Base-by-base conservation (phyloP, 495 filamentous ascomycete genomes). In the Penicillium simplicissimum region DNA sequence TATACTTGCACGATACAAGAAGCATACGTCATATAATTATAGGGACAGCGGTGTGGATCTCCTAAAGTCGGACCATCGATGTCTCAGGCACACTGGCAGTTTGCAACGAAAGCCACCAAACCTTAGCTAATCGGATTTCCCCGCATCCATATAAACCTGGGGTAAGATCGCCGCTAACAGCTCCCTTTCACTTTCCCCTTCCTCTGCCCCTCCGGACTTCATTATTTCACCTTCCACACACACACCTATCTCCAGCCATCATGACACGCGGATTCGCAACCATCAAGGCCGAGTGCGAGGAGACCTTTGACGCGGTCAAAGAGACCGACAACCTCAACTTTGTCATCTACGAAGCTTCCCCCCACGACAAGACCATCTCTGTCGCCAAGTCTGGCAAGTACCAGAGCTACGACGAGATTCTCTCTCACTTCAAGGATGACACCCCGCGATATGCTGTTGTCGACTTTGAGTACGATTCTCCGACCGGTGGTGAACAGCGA, bases 361-460 rank as follows among this genome's bases (percentile, higher is more conserved):
- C 71, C 28, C 60, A 70, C 21, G 67, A 72, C 54, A 67, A 71
- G 58, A 63, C 66, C 37, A 69, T 71, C 38, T 48, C 57, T 17
- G 67, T 72, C 33, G 57, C 58, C 0, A 34, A 61, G 47, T 67
- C 64, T 21, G 67, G 64, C 15, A 69, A 64, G 52, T 69, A 63
- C 55, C 37, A 58, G 25, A 52, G 59, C 23, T 64, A 69, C 56
- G 21, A 34, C 2, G 67, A 69, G 2, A 54, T 69, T 28, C 17
- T 69, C 14, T 15, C 64, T 19, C 47, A 54, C 11, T 67, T 69
- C 58, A 64, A 63, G 17, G 56, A 59, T 11, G 55, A 67, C 15
- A 59, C 60, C 5, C 60, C 63, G 15, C 63, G 60, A 6, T 69
- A 69, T 19, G 60, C 64, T 8, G 64, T 69, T n/a, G 40, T 64